Base-by-base conservation (phyloP, 169 alveolate genomes). In the Plasmodium sp. region DNA sequence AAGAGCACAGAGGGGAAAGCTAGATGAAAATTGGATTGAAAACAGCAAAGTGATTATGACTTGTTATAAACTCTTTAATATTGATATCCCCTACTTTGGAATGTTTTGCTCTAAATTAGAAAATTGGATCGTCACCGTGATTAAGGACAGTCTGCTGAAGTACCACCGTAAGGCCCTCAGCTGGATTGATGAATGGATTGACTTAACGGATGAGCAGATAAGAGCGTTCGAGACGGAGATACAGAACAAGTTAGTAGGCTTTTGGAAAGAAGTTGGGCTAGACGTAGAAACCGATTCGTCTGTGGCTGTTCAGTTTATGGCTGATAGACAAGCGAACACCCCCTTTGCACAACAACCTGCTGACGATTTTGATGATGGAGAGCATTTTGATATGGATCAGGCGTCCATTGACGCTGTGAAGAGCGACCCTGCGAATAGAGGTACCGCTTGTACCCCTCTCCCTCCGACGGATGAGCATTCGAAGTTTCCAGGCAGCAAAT, bases 31-130 rank as follows among this genome's bases (percentile, higher is more conserved):
- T 43, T 95, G 97, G 97, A 92, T 77, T 34, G 82, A 92, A 22
- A 92, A 80, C 18, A 73, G 77, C 41, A 36, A 67, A 67, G 51
- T 92, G 5, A 18, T 95, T 48, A 95, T 96, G 84, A 96, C 97
- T 0, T 95, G 97, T 36, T 95, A 96, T 95, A 97, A 97, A 93
- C 73, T 96, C 5, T 81, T 97, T 48, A 84, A 75, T 27, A 39
- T 97, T 1, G 96, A 96, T 85, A 84, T 97, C 22, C 98, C 98
- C 1, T 96, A 96, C 96, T 96, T 97, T 82, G 98, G 98, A 22
- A 75, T 97, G 36, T 36, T 97, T 56, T 83, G 97, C 39, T 95
- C 97, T n/a, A 94, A 72, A 81, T 75, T 97, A 33, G 98, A 97
- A 80, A 95, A 92, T 51, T 97, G 94, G 96, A 81, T 97, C 31